Base-by-base conservation (phyloP, 768 basidiomycete species). In the Wakefieldia striispora region DNA sequence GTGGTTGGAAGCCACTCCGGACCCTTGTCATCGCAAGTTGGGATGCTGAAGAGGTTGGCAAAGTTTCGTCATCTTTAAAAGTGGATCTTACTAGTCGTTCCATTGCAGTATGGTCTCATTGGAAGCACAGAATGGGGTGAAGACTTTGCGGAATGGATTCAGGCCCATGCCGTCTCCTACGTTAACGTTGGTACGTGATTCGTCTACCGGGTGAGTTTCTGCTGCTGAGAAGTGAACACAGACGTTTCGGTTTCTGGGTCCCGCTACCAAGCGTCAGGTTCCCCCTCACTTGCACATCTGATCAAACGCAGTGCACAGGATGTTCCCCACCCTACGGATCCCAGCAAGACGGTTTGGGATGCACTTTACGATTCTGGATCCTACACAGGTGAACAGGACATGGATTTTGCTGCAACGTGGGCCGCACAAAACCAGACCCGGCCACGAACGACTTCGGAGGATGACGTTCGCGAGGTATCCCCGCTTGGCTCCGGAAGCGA, bases 61-160 rank as follows among this genome's bases (percentile, higher is more conserved):
- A 19, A 24, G 16, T 47, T 39, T 20, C 13, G 23, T 50, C 2
- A 16, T 36, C 20, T 16, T 31, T 19, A 40, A 2, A 5, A 43
- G 16, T 23, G 14, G 7, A 38, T 21, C 38, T 51, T 45, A n/a
- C n/a, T n/a, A 27, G 20, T 29, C 40, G 29, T 27, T 45, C 21
- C 20, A 27, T 29, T 47, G 8, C n/a, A 78, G 76, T 78, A 80
- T 45, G 89, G 88, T 21, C 75, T 92, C 36, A 64, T 91, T 33
- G 95, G 95, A 23, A 88, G 85, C 60, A 95, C 91, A 4, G 94
- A 97, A 68, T 95, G 87, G 80, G 91, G 84, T 9, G 95, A 97
- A 67, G 95, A 97, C 65, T 97, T 95, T 63, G 68, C 82, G 0
- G 75, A 80, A 19, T 95, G 86, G 82, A 81, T 97, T 37, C 75